Percentiles rank a stretch among this genome's conserved stretches.
Evolutionary conservation across 148 eudicot species (phyloP).

Genomic region (Arbutus unedo): DNA sequence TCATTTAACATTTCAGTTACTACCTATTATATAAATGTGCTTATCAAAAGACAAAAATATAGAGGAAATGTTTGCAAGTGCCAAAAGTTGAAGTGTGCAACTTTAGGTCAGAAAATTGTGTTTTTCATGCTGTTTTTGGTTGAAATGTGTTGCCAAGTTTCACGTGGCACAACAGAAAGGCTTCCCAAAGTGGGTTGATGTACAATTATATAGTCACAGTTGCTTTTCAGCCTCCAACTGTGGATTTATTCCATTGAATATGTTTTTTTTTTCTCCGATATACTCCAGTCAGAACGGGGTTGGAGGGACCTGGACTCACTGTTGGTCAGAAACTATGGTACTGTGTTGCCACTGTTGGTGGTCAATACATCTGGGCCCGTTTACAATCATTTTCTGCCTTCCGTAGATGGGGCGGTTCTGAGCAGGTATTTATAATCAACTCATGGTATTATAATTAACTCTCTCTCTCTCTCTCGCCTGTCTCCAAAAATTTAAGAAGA

Average conservation of each 20-base stretch:
- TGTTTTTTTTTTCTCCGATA: slow-evolving; percentile 15
- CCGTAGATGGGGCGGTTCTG: slow-evolving; percentile 95
- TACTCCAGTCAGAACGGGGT: slow-evolving; percentile 71
- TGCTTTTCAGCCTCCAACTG: slow-evolving; percentile 7
- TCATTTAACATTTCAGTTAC: not conserved
- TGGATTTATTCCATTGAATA: not conserved
- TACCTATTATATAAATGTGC: not conserved
- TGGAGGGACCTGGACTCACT: slow-evolving; percentile 97
- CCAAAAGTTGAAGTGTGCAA: not conserved
- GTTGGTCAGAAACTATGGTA: slow-evolving; percentile 86
- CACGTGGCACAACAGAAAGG: not conserved
- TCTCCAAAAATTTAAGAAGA: too few species aligned
- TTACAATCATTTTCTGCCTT: slow-evolving; percentile 93
- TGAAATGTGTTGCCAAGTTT: not conserved
- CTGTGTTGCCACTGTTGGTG: slow-evolving; percentile 90
- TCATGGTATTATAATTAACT: not conserved
- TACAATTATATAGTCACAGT: not conserved
- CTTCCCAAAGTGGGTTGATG: not conserved
- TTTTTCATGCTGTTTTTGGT: not conserved
- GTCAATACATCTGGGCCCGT: slow-evolving; percentile 89
- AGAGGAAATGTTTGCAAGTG: not conserved
- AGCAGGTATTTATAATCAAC: slow-evolving; percentile 48
- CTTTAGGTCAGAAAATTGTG: not conserved
- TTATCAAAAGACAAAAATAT: not conserved
- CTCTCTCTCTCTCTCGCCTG: not conserved